Evolutionary conservation across 371 early-diverging fungal genomes (phyloP).

Genomic region (Encephalitozoon intestinalis): DNA sequence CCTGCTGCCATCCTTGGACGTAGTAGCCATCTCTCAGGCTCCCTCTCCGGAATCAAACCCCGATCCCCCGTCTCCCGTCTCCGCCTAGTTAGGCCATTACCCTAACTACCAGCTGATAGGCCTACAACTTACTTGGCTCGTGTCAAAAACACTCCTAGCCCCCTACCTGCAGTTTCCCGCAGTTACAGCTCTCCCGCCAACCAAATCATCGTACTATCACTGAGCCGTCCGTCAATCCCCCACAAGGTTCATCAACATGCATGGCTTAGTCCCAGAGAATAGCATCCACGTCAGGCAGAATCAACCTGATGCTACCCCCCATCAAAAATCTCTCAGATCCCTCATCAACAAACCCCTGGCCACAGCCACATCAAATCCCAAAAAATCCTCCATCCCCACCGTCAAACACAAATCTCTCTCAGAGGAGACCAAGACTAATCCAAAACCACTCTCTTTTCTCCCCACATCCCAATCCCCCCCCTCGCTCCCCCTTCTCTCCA

Average conservation of each 20-base stretch:
- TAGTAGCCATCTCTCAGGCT: slow-evolving; percentile 48
- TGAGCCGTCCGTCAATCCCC: slow-evolving; percentile 40
- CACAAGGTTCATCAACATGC: slow-evolving; percentile 9
- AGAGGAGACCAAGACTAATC: too few relatives aligned
- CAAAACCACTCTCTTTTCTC: too few relatives aligned
- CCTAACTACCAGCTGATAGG: slow-evolving; percentile 43
- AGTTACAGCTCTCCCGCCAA: not conserved
- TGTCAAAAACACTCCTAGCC: not conserved
- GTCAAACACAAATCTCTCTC: too few relatives aligned
- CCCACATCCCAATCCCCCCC: too few relatives aligned
- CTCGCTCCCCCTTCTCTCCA: too few relatives aligned
- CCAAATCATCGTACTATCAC: slow-evolving; percentile 32
- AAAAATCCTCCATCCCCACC: too few relatives aligned
- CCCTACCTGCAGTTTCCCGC: slow-evolving; percentile 28
- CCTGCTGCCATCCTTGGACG: slow-evolving; percentile 50
- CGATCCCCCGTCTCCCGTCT: slow-evolving; percentile 41
- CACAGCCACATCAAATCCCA: too few relatives aligned
- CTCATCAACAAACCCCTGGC: too few relatives aligned
- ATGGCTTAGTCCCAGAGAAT: slow-evolving; percentile 44
- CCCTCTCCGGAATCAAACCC: slow-evolving; percentile 45
- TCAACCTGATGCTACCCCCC: slow-evolving; percentile 35
- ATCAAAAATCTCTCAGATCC: too few relatives aligned
- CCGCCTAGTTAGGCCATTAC: slow-evolving; percentile 40
- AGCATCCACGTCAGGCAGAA: slow-evolving; percentile 51
- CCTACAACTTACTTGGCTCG: slow-evolving; percentile 6